A percentile compares a stretch with the other conserved stretches of the same genome.
phyloP scores from a whole-genome alignment of 2,329 filamentous ascomycete genomes.

The Dactylonectria macrodidyma region DNA sequence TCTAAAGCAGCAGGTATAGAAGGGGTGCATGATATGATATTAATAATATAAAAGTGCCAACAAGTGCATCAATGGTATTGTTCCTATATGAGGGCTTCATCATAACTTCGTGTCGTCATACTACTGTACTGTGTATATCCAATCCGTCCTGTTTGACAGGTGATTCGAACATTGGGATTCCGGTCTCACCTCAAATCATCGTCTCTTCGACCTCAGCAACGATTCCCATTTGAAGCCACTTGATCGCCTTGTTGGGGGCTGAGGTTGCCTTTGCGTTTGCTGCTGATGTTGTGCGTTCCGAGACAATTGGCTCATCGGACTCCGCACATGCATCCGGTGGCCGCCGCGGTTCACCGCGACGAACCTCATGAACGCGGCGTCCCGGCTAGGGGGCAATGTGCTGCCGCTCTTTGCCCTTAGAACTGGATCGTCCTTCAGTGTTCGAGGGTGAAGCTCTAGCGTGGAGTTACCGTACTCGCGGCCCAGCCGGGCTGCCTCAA shows the following conservation, averaged over 20 bases:
- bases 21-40: not conserved
- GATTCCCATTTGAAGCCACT: constrained; percentile 46
- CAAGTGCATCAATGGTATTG: constrained; percentile 42
- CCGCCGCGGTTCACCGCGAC: constrained; percentile 37
- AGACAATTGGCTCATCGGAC: constrained; percentile 5
- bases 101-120: constrained; percentile 46
- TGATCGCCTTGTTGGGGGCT: constrained; percentile 25
- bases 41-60: constrained; percentile 20
- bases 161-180: constrained; percentile 23
- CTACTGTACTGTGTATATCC: constrained; percentile 21
- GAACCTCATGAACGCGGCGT: constrained; percentile 51
- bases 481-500: constrained; percentile 51
- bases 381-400: constrained; percentile 58
- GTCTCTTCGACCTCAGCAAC: constrained; percentile 44
- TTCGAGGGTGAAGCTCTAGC: constrained; percentile 59
- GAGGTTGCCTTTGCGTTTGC: constrained; percentile 18
- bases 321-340: constrained; percentile 19
- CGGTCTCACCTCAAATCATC: constrained; percentile 2
- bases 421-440: constrained; percentile 57
- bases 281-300: constrained; percentile 9
- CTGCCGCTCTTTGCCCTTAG: constrained; percentile 48
- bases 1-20: not conserved
- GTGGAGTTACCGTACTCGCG: constrained; percentile 45
- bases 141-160: constrained; percentile 17
- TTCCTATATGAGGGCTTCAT: constrained; percentile 30